Evolutionary conservation across 306 rosid genomes (phyloP).

Genomic region (Inga leiocalycina): DNA sequence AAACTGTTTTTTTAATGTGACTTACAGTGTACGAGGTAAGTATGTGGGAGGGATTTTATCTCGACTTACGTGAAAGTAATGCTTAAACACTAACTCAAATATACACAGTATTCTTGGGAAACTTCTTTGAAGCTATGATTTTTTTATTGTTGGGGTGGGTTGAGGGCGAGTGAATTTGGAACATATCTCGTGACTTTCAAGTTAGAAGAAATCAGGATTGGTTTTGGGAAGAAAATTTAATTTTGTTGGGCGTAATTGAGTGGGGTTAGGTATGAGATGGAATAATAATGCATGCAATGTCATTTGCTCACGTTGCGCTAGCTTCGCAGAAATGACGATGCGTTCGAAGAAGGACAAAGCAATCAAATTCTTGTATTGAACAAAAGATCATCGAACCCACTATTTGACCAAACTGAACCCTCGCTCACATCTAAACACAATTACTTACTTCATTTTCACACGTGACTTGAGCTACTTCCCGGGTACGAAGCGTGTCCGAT

Average conservation of each 20-base stretch:
- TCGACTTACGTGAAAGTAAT: too few species aligned
- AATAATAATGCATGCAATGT: background rate
- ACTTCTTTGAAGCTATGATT: too few species aligned
- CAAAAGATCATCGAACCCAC: conserved; percentile 34
- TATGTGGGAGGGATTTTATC: too few species aligned
- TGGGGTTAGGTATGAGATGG: background rate
- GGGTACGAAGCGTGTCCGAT: conserved; percentile 34
- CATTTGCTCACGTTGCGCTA: background rate
- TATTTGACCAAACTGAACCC: conserved; percentile 47
- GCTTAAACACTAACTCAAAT: too few species aligned
- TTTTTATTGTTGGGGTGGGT: too few species aligned
- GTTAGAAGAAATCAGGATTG: too few species aligned
- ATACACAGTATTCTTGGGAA: too few species aligned
- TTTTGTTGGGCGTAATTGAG: too few species aligned
- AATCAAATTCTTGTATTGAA: background rate
- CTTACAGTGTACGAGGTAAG: too few species aligned
- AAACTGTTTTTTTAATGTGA: too few species aligned
- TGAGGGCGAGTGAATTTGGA: background rate
- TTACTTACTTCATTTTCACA: conserved; percentile 31
- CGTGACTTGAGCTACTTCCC: background rate
- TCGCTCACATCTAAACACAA: background rate
- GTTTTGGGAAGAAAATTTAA: too few species aligned
- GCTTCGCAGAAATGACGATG: background rate
- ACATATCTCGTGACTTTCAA: background rate
- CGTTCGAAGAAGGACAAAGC: background rate